Evolutionary conservation across 2,329 filamentous ascomycete species (phyloP).

Genomic region (Verticillium alfalfae): DNA sequence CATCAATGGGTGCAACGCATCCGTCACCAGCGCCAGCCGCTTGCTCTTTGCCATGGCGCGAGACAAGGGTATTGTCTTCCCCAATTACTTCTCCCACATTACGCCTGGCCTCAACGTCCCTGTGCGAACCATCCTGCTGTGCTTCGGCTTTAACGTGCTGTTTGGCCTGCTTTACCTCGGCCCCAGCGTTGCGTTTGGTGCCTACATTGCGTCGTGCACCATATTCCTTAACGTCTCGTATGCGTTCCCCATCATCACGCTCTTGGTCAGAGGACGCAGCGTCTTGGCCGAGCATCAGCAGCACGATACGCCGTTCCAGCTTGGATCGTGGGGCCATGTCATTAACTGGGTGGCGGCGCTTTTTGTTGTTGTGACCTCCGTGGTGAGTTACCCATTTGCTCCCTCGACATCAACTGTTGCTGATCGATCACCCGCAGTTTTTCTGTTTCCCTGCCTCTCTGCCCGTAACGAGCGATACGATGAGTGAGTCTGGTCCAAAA

Average conservation of each 20-base stretch:
- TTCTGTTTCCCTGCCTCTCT: constrained; percentile 23
- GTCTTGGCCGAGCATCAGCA: constrained; percentile 20
- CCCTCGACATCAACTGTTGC: neutral
- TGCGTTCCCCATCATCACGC: constrained; percentile 31
- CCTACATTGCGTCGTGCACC: constrained; percentile 37
- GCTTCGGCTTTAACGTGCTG: constrained; percentile 35
- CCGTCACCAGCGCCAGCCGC: constrained; percentile 34
- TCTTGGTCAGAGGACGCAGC: constrained; percentile 28
- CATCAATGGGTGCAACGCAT: constrained; percentile 38
- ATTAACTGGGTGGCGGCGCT: constrained; percentile 25
- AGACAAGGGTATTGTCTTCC: constrained; percentile 31
- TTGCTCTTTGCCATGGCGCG: constrained; percentile 40
- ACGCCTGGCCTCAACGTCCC: constrained; percentile 33
- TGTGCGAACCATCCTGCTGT: constrained; percentile 30
- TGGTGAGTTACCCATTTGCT: constrained; percentile 15
- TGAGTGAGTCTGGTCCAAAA: constrained; percentile 16
- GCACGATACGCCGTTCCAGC: constrained; percentile 18
- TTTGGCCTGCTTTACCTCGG: constrained; percentile 41
- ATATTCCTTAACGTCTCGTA: constrained; percentile 41
- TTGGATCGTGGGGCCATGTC: constrained; percentile 20
- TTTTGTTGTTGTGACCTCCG: constrained; percentile 31
- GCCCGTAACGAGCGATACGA: constrained; percentile 19
- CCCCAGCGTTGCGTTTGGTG: constrained; percentile 39
- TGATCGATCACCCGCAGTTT: constrained; percentile 14
- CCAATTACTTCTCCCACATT: constrained; percentile 21